Evolutionary conservation across 2,329 filamentous ascomycete species (phyloP), one percentile per base, ranked within the genome.

Genomic region (Stachybotrys elegans): DNA sequence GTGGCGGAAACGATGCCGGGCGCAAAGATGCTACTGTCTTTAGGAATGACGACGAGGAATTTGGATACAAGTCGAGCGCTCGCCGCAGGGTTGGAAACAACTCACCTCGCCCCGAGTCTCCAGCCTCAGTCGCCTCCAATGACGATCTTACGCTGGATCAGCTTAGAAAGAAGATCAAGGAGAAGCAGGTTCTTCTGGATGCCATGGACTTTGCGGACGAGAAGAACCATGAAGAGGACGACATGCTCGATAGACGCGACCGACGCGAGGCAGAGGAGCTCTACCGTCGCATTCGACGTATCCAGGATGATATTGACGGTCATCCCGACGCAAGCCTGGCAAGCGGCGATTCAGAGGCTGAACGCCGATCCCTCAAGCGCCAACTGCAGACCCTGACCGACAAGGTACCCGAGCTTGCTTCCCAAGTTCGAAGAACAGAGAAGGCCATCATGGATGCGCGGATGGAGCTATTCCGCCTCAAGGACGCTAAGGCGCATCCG

Each of bases 171-270:
- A 89, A 88, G 62, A 89, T 98, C 47, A 84, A 84, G 45, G 93
- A 98, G 72, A 93, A 94, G 68, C 89, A 96, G 65, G 84, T 98
- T 34, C 74, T 98, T 50, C 73, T 98, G 13, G 92, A 98, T 66
- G 93, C 93, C 1, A 92, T 96, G 69, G 93, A 98, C 60, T 96
- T 96, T 64, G 86, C 88, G 50, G 93, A 97, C 55, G 92, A 97
- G 68, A 88, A 88, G 59, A 82, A 84, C 29, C 79, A 81, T 4
- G 93, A 98, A 56, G 88, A 97, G 59, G 92, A 98, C 51, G 92
- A 96, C 54, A 83, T 87, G 16, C 78, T 97, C 35, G 93, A 98
- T 61, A 82, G 92, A 42, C 82, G 89, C 49, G 93, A 98, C 63
- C 82, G 90, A 44, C 86, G 88, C 42, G 93, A 97, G 61, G 89